A percentile compares a stretch with the other conserved stretches of the same genome.
phyloP scores from a whole-genome alignment of 2,329 filamentous ascomycete genomes.

The Diaporthe batatas region DNA sequence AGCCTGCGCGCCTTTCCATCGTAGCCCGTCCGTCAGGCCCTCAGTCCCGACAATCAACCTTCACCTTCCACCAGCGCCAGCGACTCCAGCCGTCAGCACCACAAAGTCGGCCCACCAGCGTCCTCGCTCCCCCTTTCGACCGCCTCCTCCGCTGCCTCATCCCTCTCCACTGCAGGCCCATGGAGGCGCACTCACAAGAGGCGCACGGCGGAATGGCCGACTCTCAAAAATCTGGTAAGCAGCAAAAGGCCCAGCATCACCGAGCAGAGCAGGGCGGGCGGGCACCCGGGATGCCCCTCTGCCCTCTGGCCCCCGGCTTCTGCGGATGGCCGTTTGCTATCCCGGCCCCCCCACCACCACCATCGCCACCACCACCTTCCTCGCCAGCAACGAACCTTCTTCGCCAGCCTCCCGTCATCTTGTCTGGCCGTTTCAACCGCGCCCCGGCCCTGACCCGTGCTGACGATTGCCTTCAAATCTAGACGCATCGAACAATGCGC shows the following conservation, averaged over 20 bases:
- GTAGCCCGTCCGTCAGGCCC: conserved; percentile 23
- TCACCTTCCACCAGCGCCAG: conserved; percentile 28
- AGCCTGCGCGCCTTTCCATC: conserved; percentile 26
- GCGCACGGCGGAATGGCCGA: conserved; percentile 37
- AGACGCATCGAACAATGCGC: conserved; percentile 38
- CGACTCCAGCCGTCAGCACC: conserved; percentile 38
- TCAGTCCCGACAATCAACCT: conserved; percentile 36
- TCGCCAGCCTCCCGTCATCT: neutral
- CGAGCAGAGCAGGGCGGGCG: neutral
- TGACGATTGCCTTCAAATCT: conserved; percentile 4
- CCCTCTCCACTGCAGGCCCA: conserved; percentile 12
- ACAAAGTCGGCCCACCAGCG: conserved; percentile 20
- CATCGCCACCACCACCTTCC: neutral
- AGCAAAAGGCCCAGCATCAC: conserved; percentile 28
- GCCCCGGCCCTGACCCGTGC: conserved; percentile 23
- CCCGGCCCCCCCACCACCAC: neutral
- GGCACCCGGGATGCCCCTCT: conserved; percentile 33
- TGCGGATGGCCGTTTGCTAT: conserved; percentile 36
- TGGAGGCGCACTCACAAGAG: conserved; percentile 42
- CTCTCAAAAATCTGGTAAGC: conserved; percentile 38
- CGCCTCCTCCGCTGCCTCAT: neutral
- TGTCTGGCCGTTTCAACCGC: conserved; percentile 15
- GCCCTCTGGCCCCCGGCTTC: conserved; percentile 31
- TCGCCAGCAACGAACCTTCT: conserved; percentile 12
- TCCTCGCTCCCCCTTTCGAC: conserved; percentile 12